Evolutionary conservation across 2,329 filamentous ascomycete genomes (phyloP).

Genomic region (Penicillium nordicum): DNA sequence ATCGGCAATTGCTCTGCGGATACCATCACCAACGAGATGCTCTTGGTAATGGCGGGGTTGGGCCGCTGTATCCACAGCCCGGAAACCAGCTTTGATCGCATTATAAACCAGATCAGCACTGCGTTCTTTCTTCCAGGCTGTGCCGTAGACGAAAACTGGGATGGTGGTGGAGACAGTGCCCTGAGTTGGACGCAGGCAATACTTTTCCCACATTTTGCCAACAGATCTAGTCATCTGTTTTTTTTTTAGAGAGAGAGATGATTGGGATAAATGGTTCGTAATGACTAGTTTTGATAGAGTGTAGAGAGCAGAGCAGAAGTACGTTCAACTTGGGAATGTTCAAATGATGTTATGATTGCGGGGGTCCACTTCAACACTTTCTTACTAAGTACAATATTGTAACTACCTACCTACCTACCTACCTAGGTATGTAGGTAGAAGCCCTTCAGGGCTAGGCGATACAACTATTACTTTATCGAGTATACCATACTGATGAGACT

Average conservation of each 20-base stretch:
- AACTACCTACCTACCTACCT: too few relatives aligned
- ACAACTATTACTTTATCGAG: neutral
- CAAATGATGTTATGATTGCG: slow-evolving; percentile 7
- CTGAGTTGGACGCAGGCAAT: slow-evolving; percentile 27
- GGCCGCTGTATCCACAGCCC: slow-evolving; percentile 72
- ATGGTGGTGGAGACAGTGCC: slow-evolving; percentile 28
- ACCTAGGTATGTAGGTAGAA: neutral
- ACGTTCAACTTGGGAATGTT: neutral
- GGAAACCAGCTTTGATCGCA: slow-evolving; percentile 67
- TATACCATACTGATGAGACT: neutral
- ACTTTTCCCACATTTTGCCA: slow-evolving; percentile 31
- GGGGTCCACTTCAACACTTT: slow-evolving; percentile 3
- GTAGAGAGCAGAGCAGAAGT: neutral
- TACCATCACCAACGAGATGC: slow-evolving; percentile 63
- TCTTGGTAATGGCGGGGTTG: slow-evolving; percentile 78
- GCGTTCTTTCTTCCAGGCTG: slow-evolving; percentile 76
- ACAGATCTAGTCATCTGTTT: slow-evolving; percentile 22
- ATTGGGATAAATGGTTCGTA: neutral
- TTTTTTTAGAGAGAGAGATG: neutral
- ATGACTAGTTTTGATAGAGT: neutral
- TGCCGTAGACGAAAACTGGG: slow-evolving; percentile 66
- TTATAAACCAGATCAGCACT: slow-evolving; percentile 65
- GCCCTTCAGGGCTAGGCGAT: neutral
- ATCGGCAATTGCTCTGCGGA: slow-evolving; percentile 59
- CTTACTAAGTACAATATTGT: neutral